These are phyloP conservation scores for Claviceps africana DNA, from an alignment of 2,329 filamentous ascomycete genomes.

Conservation along the genomic window DNA sequence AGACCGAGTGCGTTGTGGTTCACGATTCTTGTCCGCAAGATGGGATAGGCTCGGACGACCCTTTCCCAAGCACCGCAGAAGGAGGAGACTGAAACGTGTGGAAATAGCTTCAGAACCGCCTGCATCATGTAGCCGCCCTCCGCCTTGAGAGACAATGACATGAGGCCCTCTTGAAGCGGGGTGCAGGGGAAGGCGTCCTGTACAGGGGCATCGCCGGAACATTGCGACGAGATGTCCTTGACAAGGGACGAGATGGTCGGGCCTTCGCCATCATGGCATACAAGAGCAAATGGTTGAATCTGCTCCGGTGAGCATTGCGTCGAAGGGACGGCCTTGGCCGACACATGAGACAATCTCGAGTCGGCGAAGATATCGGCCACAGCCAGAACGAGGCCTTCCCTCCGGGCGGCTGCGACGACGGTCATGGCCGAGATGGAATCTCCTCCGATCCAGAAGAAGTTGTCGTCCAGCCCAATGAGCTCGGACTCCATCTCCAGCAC, in stretches of 20 bases:
- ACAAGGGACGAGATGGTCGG: neutral
- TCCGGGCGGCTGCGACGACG: slow-evolving; percentile 8
- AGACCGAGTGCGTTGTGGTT: slow-evolving; percentile 26
- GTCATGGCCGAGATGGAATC: slow-evolving; percentile 16
- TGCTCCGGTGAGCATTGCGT: neutral
- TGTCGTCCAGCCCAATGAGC: slow-evolving; percentile 5
- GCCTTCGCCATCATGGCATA: neutral
- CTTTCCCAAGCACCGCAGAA: slow-evolving; percentile 9
- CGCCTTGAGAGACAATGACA: slow-evolving; percentile 19
- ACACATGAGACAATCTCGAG: neutral
- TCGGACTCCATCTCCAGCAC: slow-evolving; percentile 21
- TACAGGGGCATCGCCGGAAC: neutral
- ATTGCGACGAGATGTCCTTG: neutral
- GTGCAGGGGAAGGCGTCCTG: slow-evolving; percentile 17
- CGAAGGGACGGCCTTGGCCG: neutral
- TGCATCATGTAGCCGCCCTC: slow-evolving; percentile 21
- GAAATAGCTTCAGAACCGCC: slow-evolving; percentile 6
- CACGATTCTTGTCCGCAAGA: slow-evolving; percentile 32
- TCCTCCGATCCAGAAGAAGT: slow-evolving; percentile 17
- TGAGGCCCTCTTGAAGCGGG: slow-evolving; percentile 24
- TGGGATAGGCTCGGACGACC: slow-evolving; percentile 7
- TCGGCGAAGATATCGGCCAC: slow-evolving; percentile 13
- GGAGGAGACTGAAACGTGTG: neutral
- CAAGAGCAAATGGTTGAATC: neutral
- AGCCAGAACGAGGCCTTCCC: slow-evolving; percentile 6